Evolutionary conservation across 805 yeast genomes (phyloP).

Genomic region (Suhomyces faveliae): DNA sequence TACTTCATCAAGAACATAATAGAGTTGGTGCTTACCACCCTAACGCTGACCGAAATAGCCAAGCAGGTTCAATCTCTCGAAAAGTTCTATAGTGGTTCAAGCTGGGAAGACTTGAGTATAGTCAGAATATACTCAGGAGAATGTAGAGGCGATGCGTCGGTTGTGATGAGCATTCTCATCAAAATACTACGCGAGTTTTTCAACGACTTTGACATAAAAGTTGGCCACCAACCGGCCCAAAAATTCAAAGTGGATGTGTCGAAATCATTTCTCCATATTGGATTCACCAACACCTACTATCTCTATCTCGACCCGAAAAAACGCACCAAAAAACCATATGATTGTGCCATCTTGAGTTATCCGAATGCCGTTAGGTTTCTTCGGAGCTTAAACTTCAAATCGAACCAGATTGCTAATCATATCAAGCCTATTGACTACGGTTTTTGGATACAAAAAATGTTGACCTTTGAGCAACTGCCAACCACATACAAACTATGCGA

Average conservation of each 20-base stretch:
- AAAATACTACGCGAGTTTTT: constrained; percentile 2
- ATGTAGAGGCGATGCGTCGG: not conserved
- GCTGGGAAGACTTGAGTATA: constrained; percentile 2
- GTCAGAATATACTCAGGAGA: not conserved
- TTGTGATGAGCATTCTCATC: not conserved
- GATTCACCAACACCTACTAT: not conserved
- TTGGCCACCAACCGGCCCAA: not conserved
- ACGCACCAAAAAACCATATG: not conserved
- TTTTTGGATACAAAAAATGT: not conserved
- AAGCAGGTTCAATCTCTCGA: not conserved
- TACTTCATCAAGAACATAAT: not conserved
- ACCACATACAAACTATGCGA: not conserved
- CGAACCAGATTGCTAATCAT: not conserved
- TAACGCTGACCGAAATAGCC: not conserved
- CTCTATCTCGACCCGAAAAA: not conserved
- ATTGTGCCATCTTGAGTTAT: not conserved
- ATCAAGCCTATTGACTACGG: constrained; percentile 1
- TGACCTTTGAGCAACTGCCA: not conserved
- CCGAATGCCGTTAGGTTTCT: not conserved
- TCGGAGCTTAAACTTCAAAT: not conserved
- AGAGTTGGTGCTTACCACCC: not conserved
- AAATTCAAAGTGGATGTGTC: not conserved
- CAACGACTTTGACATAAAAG: not conserved
- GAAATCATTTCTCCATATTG: not conserved
- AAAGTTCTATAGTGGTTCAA: not conserved